Conservation (phyloP, 495 filamentous ascomycete species). For the Aspergillus sparsus region DNA sequence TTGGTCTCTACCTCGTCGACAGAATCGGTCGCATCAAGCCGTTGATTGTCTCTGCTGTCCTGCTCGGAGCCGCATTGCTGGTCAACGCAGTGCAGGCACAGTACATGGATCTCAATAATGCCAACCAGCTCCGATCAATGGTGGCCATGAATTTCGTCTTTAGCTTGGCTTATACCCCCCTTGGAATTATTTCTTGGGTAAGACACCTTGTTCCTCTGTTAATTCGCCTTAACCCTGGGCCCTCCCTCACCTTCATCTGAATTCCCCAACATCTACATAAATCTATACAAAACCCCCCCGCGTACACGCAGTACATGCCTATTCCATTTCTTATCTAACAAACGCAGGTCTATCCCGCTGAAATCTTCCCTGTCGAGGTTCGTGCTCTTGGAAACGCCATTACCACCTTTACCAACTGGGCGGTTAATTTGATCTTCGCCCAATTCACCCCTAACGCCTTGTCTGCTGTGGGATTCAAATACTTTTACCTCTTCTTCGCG, state of each 20-base stretch:
- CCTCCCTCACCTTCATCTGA: neutral
- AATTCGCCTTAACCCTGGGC: no score
- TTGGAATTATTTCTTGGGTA: conserved; percentile 54
- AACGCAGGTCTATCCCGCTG: conserved; percentile 50
- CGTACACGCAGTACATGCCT: no score
- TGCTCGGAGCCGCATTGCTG: conserved; percentile 14
- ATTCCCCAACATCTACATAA: no score
- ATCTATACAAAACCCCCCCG: no score
- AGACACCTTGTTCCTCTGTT: neutral
- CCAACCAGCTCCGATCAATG: conserved; percentile 20
- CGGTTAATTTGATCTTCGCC: conserved; percentile 51
- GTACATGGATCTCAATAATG: conserved; percentile 16
- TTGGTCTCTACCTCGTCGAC: conserved; percentile 20
- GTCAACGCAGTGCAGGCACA: conserved; percentile 21
- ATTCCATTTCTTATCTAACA: no score
- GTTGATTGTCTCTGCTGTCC: conserved; percentile 17
- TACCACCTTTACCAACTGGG: conserved; percentile 54
- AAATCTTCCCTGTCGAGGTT: conserved; percentile 55
- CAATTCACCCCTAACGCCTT: conserved; percentile 54
- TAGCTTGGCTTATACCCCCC: conserved; percentile 20
- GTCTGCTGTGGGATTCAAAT: conserved; percentile 45
- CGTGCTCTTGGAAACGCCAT: conserved; percentile 52
- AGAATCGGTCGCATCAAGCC: conserved; percentile 23
- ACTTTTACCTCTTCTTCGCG: conserved; percentile 52
- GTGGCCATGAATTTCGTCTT: conserved; percentile 27